Percentiles rank a stretch among this genome's conserved stretches.
phyloP scores from a whole-genome alignment of 345 rosid genomes.

The Brassica rapa region DNA sequence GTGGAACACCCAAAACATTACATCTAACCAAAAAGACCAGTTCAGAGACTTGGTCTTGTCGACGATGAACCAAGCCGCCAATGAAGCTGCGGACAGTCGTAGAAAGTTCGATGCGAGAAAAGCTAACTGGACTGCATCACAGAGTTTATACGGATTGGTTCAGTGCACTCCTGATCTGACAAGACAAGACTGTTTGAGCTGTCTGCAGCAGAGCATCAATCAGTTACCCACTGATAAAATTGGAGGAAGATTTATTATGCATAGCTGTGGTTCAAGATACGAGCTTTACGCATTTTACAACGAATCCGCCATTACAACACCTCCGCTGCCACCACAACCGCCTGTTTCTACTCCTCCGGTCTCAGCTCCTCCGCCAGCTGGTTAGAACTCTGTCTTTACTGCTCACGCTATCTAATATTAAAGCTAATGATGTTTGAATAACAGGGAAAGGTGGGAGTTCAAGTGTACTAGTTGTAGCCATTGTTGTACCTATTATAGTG shows the following conservation, averaged over 20 bases:
- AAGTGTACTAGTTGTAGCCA: background rate
- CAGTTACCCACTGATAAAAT: background rate
- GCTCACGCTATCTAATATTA: background rate
- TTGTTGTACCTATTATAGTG: background rate
- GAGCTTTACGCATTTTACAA: conserved; percentile 39
- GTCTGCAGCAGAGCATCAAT: conserved; percentile 18
- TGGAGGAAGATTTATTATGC: conserved; percentile 35
- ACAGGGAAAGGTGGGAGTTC: background rate
- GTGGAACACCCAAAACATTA: background rate
- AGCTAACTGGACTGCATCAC: background rate
- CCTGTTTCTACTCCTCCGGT: background rate
- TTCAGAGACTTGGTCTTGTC: background rate
- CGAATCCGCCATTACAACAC: background rate
- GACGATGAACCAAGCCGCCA: background rate
- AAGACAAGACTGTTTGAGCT: conserved; percentile 8
- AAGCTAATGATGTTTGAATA: background rate
- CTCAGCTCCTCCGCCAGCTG: background rate
- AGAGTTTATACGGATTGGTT: conserved; percentile 36
- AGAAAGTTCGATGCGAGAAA: conserved; percentile 34
- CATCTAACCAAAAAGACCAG: background rate
- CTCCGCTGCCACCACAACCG: background rate
- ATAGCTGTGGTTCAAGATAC: conserved; percentile 43
- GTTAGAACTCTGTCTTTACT: background rate
- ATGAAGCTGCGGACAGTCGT: background rate
- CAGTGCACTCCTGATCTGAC: conserved; percentile 59